These are phyloP conservation scores for Cladosporium austrohemisphaericum DNA, from an alignment of 2,329 filamentous ascomycete genomes.

Conservation along the genomic window DNA sequence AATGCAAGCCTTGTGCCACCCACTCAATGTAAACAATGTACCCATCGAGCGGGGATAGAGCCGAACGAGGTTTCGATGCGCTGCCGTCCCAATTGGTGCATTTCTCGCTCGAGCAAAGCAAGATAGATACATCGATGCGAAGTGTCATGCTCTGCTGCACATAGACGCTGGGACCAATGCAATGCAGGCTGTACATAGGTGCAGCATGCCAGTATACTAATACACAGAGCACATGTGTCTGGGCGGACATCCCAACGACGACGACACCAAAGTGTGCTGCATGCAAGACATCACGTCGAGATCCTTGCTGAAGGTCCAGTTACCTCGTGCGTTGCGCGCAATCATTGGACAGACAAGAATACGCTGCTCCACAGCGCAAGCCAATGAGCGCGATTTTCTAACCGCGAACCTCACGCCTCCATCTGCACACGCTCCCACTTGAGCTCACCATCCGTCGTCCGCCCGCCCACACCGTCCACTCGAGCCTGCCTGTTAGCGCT, in stretches of 20 bases:
- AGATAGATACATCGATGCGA: neutral
- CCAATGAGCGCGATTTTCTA: constrained; percentile 3
- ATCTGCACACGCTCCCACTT: constrained; percentile 12
- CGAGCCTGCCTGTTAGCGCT: constrained; percentile 12
- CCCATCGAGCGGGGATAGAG: too few species aligned
- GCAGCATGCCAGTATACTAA: too few species aligned
- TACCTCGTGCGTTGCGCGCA: neutral
- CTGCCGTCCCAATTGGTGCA: too few species aligned
- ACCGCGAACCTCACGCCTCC: constrained; percentile 16
- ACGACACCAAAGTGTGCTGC: constrained; percentile 10
- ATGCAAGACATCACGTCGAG: constrained; percentile 12
- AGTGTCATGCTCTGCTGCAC: constrained; percentile 9
- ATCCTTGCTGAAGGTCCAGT: constrained; percentile 5
- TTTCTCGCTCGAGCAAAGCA: neutral
- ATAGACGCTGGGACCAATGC: constrained; percentile 14
- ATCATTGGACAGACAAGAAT: constrained; percentile 3
- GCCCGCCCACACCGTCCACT: constrained; percentile 7
- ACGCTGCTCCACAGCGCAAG: neutral
- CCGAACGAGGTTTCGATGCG: too few species aligned
- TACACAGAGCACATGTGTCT: neutral
- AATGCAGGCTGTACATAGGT: neutral
- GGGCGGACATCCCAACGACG: constrained; percentile 10
- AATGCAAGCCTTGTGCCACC: neutral
- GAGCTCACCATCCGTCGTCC: neutral
- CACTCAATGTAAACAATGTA: too few species aligned